These are phyloP conservation scores for Paecilomyces variotii DNA, from an alignment of 2,329 filamentous ascomycete species.

Conservation along the genomic window DNA sequence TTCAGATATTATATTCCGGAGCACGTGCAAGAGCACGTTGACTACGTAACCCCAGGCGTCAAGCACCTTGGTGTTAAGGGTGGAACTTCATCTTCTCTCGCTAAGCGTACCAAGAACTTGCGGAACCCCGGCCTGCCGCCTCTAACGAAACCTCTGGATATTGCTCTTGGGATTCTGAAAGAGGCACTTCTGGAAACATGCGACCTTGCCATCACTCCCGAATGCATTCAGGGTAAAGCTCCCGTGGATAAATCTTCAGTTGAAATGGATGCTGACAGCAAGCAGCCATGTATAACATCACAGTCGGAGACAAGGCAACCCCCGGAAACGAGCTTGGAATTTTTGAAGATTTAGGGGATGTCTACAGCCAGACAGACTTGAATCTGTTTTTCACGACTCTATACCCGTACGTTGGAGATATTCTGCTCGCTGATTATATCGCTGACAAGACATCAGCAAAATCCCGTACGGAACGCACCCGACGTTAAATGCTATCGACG, in stretches of 20 bases:
- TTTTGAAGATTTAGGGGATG: slow-evolving; percentile 38
- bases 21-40: slow-evolving; percentile 21
- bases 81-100: slow-evolving; percentile 6
- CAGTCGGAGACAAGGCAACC: slow-evolving; percentile 23
- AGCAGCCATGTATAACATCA: slow-evolving; percentile 37
- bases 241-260: not conserved
- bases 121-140: slow-evolving; percentile 11
- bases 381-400: slow-evolving; percentile 33
- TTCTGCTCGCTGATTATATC: not conserved
- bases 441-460: slow-evolving; percentile 14
- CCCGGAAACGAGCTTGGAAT: slow-evolving; percentile 39
- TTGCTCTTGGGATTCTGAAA: slow-evolving; percentile 14
- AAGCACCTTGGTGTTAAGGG: slow-evolving; percentile 22
- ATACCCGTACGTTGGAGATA: slow-evolving; percentile 15
- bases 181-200: slow-evolving; percentile 15
- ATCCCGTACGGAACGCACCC: slow-evolving; percentile 36
- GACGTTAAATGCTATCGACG: slow-evolving; percentile 31
- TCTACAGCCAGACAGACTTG: slow-evolving; percentile 39
- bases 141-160: slow-evolving; percentile 16
- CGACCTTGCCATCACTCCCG: slow-evolving; percentile 29
- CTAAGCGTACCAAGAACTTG: slow-evolving; percentile 17
- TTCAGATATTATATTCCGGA: slow-evolving; percentile 21
- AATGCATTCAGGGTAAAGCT: slow-evolving; percentile 29
- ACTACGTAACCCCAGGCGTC: slow-evolving; percentile 27
- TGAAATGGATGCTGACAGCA: slow-evolving; percentile 3